Percentiles rank a stretch among this genome's conserved stretches.
phyloP scores from a whole-genome alignment of 2,329 filamentous ascomycete genomes.

The Fusarium brachygibbosum region DNA sequence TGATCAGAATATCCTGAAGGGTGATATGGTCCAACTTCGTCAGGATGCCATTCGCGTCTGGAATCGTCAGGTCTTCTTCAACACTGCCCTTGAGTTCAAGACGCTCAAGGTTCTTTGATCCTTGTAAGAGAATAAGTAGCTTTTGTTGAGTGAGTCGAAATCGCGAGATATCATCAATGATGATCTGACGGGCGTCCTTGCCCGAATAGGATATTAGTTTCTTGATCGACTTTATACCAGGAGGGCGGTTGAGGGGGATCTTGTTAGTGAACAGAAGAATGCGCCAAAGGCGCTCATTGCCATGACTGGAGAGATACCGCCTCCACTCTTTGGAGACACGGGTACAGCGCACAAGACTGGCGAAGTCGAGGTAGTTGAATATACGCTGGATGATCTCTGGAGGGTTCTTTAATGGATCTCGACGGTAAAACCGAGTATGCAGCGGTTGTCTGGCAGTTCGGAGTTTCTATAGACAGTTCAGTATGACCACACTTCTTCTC shows the following conservation, averaged over 20 bases:
- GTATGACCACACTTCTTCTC: neutral
- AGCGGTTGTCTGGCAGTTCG: slow-evolving; percentile 53
- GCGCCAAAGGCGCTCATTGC: slow-evolving; percentile 52
- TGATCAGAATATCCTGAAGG: slow-evolving; percentile 41
- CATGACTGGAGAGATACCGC: slow-evolving; percentile 47
- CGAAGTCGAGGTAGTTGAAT: slow-evolving; percentile 54
- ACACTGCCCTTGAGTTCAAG: slow-evolving; percentile 40
- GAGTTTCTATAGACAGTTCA: slow-evolving; percentile 51
- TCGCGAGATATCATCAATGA: slow-evolving; percentile 45
- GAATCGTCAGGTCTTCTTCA: slow-evolving; percentile 45
- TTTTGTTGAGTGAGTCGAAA: slow-evolving; percentile 52
- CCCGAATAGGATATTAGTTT: slow-evolving; percentile 53
- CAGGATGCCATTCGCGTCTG: slow-evolving; percentile 26
- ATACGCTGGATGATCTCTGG: slow-evolving; percentile 55
- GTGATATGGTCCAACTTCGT: slow-evolving; percentile 41
- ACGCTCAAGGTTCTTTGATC: slow-evolving; percentile 47
- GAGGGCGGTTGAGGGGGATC: slow-evolving; percentile 40
- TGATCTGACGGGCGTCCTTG: slow-evolving; percentile 49
- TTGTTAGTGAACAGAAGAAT: slow-evolving; percentile 49
- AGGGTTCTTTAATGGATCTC: slow-evolving; percentile 55
- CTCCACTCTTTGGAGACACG: slow-evolving; percentile 54
- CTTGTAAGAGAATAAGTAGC: slow-evolving; percentile 47
- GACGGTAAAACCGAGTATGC: slow-evolving; percentile 51
- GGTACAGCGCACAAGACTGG: slow-evolving; percentile 52
- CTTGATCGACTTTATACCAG: slow-evolving; percentile 44